phyloP scores from a whole-genome alignment of 495 filamentous ascomycete species.

The Ascobolus immersus region DNA sequence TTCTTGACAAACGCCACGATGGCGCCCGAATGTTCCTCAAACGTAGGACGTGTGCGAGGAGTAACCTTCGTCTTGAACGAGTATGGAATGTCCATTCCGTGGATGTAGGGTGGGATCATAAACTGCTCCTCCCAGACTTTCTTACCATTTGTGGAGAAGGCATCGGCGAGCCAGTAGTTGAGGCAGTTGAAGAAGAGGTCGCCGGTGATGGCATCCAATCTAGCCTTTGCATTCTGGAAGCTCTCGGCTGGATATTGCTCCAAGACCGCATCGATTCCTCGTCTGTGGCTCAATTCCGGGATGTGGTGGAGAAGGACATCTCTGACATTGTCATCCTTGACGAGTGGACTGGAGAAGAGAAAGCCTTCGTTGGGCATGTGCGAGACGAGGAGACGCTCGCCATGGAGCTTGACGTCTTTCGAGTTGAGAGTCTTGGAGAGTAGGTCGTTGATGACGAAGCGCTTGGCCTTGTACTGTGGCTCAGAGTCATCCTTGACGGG shows the following conservation, averaged over 20 bases:
- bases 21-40: constrained; percentile 1
- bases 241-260: constrained; percentile 3
- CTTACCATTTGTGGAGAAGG: neutral
- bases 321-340: neutral
- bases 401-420: no score
- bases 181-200: constrained; percentile 4
- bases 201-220: constrained; percentile 1
- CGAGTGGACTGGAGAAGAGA: constrained; percentile 1
- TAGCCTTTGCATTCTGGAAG: neutral
- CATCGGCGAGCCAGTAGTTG: constrained; percentile 3
- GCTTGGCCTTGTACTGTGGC: no score
- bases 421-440: no score
- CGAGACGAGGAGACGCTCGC: no score
- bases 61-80: constrained; percentile 4
- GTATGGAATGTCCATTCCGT: constrained; percentile 5
- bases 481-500: no score
- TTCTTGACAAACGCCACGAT: neutral
- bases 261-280: no score
- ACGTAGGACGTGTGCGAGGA: neutral
- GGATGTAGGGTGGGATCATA: neutral
- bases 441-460: no score
- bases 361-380: no score
- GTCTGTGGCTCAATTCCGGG: constrained; percentile 1
- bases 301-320: neutral
- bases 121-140: constrained; percentile 1